These are phyloP conservation scores for Didymella glomerata DNA, from an alignment of 2,329 filamentous ascomycete genomes.

Conservation along the genomic window DNA sequence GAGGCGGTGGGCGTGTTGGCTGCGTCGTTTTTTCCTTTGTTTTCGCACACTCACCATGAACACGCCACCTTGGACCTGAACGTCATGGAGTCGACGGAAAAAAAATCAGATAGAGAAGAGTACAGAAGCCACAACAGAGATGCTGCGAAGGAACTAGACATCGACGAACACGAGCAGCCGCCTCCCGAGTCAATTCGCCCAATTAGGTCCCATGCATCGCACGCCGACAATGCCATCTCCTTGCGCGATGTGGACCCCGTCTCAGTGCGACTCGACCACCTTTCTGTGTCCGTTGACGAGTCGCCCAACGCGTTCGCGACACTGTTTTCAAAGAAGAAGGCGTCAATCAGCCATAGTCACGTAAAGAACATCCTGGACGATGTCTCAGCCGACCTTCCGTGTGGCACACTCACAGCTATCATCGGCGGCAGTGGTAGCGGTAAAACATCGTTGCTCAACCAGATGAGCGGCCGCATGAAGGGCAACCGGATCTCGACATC, in stretches of 20 bases:
- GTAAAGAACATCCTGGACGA: conserved; percentile 66
- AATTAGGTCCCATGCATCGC: conserved; percentile 31
- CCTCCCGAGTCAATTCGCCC: conserved; percentile 21
- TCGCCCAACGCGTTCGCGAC: conserved; percentile 54
- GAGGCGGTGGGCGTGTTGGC: conserved; percentile 1
- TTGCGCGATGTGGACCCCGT: conserved; percentile 64
- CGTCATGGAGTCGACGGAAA: conserved; percentile 28
- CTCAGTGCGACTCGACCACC: conserved; percentile 62
- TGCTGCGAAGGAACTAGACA: conserved; percentile 11
- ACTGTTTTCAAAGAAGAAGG: conserved; percentile 40
- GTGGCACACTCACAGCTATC: conserved; percentile 76
- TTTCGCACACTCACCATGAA: conserved; percentile 23
- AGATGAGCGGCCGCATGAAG: conserved; percentile 72
- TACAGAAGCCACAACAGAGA: conserved; percentile 9
- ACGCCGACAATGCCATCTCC: conserved; percentile 46
- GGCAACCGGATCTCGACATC: conserved; percentile 61
- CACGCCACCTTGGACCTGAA: conserved; percentile 10
- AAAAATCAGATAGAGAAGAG: too few relatives aligned
- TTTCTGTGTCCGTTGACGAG: conserved; percentile 66
- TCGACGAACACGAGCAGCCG: conserved; percentile 23
- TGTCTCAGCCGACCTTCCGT: conserved; percentile 69
- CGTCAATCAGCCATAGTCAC: conserved; percentile 32
- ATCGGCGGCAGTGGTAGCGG: conserved; percentile 78
- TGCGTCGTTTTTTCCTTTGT: conserved; percentile 14
- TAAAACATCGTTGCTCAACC: conserved; percentile 68